Percentiles rank a stretch among this genome's conserved stretches.
Conservation (phyloP, 2,329 filamentous ascomycete species). For the Fusarium sp. region DNA sequence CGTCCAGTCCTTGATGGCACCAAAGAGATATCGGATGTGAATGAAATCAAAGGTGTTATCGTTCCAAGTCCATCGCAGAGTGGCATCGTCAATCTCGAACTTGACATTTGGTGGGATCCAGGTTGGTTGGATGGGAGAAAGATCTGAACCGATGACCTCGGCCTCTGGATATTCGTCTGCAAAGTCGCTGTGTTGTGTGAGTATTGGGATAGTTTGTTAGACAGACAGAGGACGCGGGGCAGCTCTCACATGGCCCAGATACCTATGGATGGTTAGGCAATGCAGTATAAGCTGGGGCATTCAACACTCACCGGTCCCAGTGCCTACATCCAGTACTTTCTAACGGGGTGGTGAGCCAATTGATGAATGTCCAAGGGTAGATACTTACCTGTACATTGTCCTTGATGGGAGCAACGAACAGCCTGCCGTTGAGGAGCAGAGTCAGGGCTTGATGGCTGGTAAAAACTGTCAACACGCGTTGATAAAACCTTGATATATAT, state of each 20-base stretch:
- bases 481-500: too few species aligned
- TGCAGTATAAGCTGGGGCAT: not conserved
- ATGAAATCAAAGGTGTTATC: conserved; percentile 36
- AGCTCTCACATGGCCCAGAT: conserved; percentile 44
- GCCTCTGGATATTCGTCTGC: conserved; percentile 37
- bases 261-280: conserved; percentile 9
- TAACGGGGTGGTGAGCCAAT: conserved; percentile 2
- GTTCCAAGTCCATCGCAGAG: conserved; percentile 36
- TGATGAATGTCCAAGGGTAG: not conserved
- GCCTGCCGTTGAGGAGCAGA: conserved; percentile 22
- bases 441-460: conserved; percentile 41
- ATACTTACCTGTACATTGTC: conserved; percentile 29
- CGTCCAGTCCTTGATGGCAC: conserved; percentile 34
- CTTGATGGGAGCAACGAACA: conserved; percentile 38
- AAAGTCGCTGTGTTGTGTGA: conserved; percentile 26
- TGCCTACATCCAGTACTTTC: conserved; percentile 42
- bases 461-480: not conserved
- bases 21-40: conserved; percentile 41
- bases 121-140: conserved; percentile 39
- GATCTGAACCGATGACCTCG: conserved; percentile 37
- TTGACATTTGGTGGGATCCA: conserved; percentile 40
- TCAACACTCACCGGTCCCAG: conserved; percentile 30
- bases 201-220: not conserved
- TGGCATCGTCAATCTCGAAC: conserved; percentile 40
- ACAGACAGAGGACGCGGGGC: accelerated